Evolutionary conservation across 108 stramenopile species (phyloP).

Genomic region (Phaeodactylum tricornutum): DNA sequence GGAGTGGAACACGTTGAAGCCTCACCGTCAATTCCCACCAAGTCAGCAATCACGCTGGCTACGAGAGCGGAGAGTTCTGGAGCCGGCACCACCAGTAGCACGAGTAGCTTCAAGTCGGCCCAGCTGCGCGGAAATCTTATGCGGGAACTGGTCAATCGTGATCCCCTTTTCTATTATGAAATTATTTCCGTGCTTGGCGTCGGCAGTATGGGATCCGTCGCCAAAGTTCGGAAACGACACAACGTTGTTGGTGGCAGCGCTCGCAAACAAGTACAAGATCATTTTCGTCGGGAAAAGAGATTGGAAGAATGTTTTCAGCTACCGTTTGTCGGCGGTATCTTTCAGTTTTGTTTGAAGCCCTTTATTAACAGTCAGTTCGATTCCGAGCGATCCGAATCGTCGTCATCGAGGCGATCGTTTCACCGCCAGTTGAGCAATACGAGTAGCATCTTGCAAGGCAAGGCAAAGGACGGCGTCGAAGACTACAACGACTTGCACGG

Average conservation of each 20-base stretch:
- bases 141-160: constrained; percentile 20
- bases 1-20: no score
- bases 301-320: constrained; percentile 11
- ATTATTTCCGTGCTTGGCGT: constrained; percentile 36
- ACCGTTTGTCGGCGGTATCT: constrained; percentile 17
- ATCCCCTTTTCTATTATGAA: constrained; percentile 36
- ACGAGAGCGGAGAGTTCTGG: no score
- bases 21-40: no score
- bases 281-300: constrained; percentile 15
- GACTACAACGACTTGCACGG: background rate
- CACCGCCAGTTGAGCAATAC: no score
- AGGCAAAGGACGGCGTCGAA: background rate
- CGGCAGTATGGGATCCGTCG: constrained; percentile 47
- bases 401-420: no score
- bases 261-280: constrained; percentile 19
- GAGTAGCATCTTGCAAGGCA: no score
- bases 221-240: constrained; percentile 28
- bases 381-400: no score
- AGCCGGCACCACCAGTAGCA: background rate
- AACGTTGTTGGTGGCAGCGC: constrained; percentile 41
- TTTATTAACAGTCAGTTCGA: background rate
- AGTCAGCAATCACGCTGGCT: no score
- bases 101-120: background rate
- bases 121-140: constrained; percentile 18
- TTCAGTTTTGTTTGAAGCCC: constrained; percentile 11